Evolutionary conservation across 768 basidiomycete genomes (phyloP), one percentile per base, ranked within the genome.

Genomic region (Mycena haematopus): DNA sequence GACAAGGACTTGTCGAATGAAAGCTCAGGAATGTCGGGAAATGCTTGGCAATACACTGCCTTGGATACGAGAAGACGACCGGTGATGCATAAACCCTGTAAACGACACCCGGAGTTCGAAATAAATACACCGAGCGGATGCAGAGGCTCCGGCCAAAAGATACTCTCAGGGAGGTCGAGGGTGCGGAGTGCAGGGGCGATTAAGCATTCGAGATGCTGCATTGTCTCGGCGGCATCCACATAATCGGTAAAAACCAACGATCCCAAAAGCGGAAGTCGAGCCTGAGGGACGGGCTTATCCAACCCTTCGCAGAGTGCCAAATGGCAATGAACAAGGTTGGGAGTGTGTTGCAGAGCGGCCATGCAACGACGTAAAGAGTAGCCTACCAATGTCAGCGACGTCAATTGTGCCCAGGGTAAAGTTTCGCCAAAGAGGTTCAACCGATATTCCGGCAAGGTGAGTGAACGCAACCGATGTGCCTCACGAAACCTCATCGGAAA

Each of bases 391-490:
- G 29, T 52, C 15, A 59, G 15, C 21, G 50, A 59, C 4, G 58
- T 59, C 50, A 59, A 38, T 14, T 53, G 52, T 11, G 33, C 46
- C 58, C 51, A 53, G 3, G 58, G 52, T 6, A 53, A 29, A 15
- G 46, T 2, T 7, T 8, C 21, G n/a, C 9, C 17, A 2, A 2
- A 17, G 14, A 3, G 13, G 9, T 3, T 9, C 2, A 19, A 25
- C n/a, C n/a, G n/a, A n/a, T n/a, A 3, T n/a, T 35, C 31, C 29
- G 10, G 25, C 17, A 52, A 31, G 1, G 58, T 53, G 19, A 27
- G 40, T 8, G 29, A 22, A 17, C 51, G 50, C 6, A 60, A 21
- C 15, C 9, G 9, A 29, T 44, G 59, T 0, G n/a, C 33, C 14
- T 53, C 44, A 10, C 14, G 9, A 22, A 53, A 21, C 6, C 11